Evolutionary conservation across 164 flowering plant species (phyloP).

Genomic region (Cinnamomum micranthum): DNA sequence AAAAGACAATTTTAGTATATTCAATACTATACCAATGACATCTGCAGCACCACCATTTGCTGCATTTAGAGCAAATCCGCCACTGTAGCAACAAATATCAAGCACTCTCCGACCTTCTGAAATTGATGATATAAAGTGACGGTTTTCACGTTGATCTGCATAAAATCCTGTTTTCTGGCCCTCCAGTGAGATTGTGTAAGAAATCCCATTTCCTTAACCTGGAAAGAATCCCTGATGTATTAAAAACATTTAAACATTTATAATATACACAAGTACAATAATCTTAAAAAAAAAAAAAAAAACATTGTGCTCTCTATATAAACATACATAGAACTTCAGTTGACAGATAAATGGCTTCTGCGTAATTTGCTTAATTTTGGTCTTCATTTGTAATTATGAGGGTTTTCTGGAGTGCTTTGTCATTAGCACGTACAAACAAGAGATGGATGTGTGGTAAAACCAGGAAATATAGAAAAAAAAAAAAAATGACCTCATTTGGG

Average conservation of each 20-base stretch:
- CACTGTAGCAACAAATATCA: conserved; percentile 93
- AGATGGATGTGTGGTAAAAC: no score
- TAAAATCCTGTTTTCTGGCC: conserved; percentile 99
- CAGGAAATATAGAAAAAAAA: no score
- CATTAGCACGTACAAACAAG: no score
- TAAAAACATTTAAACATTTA: not conserved
- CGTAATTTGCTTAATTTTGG: no score
- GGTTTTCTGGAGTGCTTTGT: no score
- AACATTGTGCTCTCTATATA: no score
- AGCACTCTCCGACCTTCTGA: conserved; percentile 69
- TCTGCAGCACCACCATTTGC: conserved; percentile 65
- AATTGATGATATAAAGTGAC: conserved; percentile 67
- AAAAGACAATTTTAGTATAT: not conserved
- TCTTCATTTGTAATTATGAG: no score
- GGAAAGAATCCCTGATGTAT: not conserved
- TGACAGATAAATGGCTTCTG: no score
- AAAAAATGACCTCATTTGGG: no score
- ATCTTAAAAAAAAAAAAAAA: no score
- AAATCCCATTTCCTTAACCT: conserved; percentile 88
- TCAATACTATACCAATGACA: conserved; percentile 56
- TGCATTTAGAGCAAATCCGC: conserved; percentile 95
- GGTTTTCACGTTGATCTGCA: conserved; percentile 97
- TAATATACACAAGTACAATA: no score
- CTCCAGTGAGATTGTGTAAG: conserved; percentile 61
- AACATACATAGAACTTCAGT: no score